Base-by-base conservation (phyloP, 2,329 filamentous ascomycete genomes). In the Hymenoscyphus fructigenus region DNA sequence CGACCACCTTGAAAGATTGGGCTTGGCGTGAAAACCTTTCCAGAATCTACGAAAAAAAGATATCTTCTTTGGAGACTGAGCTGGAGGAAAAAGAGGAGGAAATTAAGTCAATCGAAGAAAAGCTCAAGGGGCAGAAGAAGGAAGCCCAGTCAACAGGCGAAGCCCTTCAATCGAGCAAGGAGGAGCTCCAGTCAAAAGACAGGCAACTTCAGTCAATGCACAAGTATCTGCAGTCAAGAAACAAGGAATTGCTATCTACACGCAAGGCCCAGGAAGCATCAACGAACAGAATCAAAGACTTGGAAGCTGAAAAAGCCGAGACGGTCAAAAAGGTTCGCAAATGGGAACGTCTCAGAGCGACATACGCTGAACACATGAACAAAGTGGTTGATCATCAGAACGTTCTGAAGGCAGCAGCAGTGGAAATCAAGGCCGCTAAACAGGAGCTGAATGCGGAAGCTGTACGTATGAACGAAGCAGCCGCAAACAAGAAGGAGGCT, bases 281-380 rank as follows among this genome's bases (percentile, higher is more conserved):
- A 1, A 64, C 44, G 26, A 36, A 70, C 20, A 50, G 63, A 57
- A 63, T 68, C 15, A 17, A 63, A 47, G 14, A 29, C 3, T 57
- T 74, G 26, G 64, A 70, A 38, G 38, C 17, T 1, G 66, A 69
- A 10, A 72, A 66, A 60, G 34, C 5, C 55, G 55, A 29, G 63
- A 75, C 62, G 62, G 72, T 38, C 4, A 44, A 66, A 28, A 68
- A 70, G 41, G 53, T 77, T 15, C 64, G 73, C 14, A 70, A 60
- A n/a, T 59, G 75, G 9, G 65, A 65, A 6, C 36, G 69, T 9
- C 69, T 71, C 17, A 74, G 73, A 57, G 41, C 38, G 5, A 68
- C 66, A 12, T 75, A 80, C 36, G 66, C 66, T 4, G 62, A 71
- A 1, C 75, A 76, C n/a, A 73, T 79, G 34, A 73, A 74, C 59